These are phyloP conservation scores for Tolypocladium guangdongense DNA, from an alignment of 2,329 filamentous ascomycete genomes.

Conservation along the genomic window DNA sequence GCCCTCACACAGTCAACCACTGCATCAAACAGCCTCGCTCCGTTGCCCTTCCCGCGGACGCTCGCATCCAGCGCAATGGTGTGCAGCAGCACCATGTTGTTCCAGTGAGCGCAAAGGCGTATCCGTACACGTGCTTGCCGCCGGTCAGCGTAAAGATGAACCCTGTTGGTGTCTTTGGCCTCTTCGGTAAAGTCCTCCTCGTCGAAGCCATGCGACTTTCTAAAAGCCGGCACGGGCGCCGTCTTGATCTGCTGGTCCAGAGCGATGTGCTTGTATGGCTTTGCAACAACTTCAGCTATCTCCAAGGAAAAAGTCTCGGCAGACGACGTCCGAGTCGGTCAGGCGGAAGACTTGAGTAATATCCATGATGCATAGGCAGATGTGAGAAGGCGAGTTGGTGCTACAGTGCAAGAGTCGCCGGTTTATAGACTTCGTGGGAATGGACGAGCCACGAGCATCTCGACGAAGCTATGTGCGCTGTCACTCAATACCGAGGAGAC, in stretches of 20 bases:
- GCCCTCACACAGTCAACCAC: conserved; percentile 7
- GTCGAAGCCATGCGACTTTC: conserved; percentile 2
- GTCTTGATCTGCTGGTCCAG: conserved; percentile 2
- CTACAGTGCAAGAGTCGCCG: too few species aligned
- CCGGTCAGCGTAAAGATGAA: not conserved
- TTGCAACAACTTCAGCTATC: conserved; percentile 4
- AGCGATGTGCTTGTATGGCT: conserved; percentile 5
- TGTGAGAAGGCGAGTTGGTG: too few species aligned
- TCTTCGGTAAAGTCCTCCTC: conserved; percentile 1
- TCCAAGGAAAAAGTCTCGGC: conserved; percentile 8
- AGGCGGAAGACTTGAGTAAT: conserved; percentile 1
- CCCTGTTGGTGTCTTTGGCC: not conserved
- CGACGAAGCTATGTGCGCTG: too few species aligned
- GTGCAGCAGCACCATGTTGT: conserved; percentile 8
- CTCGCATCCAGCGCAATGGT: conserved; percentile 6
- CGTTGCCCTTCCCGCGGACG: conserved; percentile 6
- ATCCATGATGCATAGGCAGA: not conserved
- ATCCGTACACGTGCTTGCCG: conserved; percentile 4
- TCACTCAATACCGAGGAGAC: too few species aligned
- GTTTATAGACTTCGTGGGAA: too few species aligned
- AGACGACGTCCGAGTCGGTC: conserved; percentile 3
- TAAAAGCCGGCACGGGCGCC: not conserved
- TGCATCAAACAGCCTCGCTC: conserved; percentile 2
- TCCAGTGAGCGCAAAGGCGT: conserved; percentile 8
- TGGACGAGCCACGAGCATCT: too few species aligned